Evolutionary conservation across 768 basidiomycete species (phyloP).

Genomic region (Lactifluus echinatus): DNA sequence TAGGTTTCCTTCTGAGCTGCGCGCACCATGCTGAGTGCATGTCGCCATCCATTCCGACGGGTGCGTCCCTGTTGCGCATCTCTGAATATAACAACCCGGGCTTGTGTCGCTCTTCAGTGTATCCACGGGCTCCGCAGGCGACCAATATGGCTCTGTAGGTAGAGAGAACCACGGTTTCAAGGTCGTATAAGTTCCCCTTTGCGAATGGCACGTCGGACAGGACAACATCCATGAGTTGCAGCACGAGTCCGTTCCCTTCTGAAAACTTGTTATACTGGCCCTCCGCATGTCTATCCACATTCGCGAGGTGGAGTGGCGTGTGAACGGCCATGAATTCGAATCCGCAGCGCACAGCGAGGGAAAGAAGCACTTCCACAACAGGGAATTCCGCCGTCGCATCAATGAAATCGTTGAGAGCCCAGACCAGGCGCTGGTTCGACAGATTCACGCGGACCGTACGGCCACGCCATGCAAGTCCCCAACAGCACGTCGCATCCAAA

Average conservation of each 20-base stretch:
- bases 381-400: conserved; percentile 5
- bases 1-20: not conserved
- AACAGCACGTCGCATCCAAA: conserved; percentile 18
- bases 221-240: conserved; percentile 12
- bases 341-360: conserved; percentile 13
- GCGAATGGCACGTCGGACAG: conserved; percentile 3
- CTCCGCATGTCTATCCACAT: not conserved
- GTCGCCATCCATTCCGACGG: not conserved
- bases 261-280: conserved; percentile 9
- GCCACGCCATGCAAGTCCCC: conserved; percentile 14
- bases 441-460: conserved; percentile 13
- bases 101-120: not conserved
- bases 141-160: conserved; percentile 6
- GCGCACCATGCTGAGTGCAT: not conserved
- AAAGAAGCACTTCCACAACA: conserved; percentile 10
- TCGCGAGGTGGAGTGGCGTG: not conserved
- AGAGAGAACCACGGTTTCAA: conserved; percentile 10
- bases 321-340: conserved; percentile 13
- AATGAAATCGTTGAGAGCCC: conserved; percentile 13
- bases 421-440: conserved; percentile 12
- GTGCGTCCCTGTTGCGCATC: conserved; percentile 7
- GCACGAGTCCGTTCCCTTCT: conserved; percentile 9
- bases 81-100: conserved; percentile 12
- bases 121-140: conserved; percentile 1
- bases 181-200: conserved; percentile 2